Conservation (phyloP, 1,284 basidiomycete species). For the Cerioporus squamosus region DNA sequence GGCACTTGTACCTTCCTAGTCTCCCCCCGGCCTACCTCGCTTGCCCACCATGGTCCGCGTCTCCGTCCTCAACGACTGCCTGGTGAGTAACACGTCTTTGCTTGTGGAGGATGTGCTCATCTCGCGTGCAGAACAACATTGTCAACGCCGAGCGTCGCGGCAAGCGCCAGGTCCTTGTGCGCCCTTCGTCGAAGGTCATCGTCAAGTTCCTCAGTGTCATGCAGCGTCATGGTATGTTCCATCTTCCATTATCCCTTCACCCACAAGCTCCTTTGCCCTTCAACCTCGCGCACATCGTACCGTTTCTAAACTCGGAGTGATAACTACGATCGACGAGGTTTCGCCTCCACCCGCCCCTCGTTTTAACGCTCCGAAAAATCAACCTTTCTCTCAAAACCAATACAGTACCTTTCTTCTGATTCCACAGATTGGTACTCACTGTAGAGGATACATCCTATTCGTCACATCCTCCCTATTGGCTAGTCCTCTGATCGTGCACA, state of each 20-base stretch:
- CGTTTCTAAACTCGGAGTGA: conserved; percentile 54
- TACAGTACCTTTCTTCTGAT: conserved; percentile 46
- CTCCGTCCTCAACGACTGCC: conserved; percentile 88
- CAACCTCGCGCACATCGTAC: conserved; percentile 5
- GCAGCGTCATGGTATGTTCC: conserved; percentile 91
- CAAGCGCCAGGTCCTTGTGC: conserved; percentile 96
- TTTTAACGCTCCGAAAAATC: conserved; percentile 77
- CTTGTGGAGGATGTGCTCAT: background rate
- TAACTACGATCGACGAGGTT: conserved; percentile 73
- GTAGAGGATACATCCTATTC: conserved; percentile 52
- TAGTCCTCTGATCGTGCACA: background rate
- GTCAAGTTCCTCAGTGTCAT: conserved; percentile 96
- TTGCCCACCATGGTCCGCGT: conserved; percentile 77
- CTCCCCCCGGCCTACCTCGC: conserved; percentile 23
- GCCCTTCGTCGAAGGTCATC: conserved; percentile 95
- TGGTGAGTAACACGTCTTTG: conserved; percentile 46
- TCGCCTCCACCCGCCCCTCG: conserved; percentile 59
- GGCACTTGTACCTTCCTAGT: conserved; percentile 27
- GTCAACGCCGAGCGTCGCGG: conserved; percentile 98
- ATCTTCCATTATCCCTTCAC: conserved; percentile 4
- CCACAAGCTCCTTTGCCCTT: conserved; percentile 6
- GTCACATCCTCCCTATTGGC: conserved; percentile 20
- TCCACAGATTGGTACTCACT: conserved; percentile 57
- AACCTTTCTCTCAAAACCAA: conserved; percentile 52
- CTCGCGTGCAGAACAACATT: conserved; percentile 79